Percentiles rank a stretch among this genome's conserved stretches.
Conservation (phyloP, 2,329 filamentous ascomycete genomes). For the Calonectria ilicicola region DNA sequence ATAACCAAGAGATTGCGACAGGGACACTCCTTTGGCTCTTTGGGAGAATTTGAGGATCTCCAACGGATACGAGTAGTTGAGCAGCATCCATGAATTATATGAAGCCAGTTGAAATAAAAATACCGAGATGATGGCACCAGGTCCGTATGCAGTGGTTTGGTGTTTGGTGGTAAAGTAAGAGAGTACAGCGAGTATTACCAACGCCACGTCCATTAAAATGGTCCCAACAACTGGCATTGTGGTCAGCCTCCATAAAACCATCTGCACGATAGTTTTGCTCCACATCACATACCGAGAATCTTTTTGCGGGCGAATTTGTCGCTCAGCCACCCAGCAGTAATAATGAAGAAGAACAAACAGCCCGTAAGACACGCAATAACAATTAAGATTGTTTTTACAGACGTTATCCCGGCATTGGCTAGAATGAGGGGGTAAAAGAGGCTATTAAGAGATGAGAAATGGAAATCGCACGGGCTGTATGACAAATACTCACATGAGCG, state of each 20-base stretch:
- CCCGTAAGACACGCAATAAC: background rate
- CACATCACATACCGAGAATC: background rate
- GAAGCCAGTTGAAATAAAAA: background rate
- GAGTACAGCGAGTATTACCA: background rate
- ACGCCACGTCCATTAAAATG: background rate
- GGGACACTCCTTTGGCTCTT: background rate
- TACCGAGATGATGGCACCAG: background rate
- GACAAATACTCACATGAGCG: background rate
- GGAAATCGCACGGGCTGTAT: too few species aligned
- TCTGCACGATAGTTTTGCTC: background rate
- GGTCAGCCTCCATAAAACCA: background rate
- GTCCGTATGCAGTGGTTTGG: background rate
- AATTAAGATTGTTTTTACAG: background rate
- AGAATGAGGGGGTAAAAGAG: background rate
- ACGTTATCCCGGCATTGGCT: background rate
- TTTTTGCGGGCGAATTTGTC: background rate
- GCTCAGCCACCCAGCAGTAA: background rate
- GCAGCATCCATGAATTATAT: background rate
- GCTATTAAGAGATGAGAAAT: background rate
- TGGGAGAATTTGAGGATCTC: background rate
- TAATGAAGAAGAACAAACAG: background rate
- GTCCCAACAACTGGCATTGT: background rate
- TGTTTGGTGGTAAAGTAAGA: background rate
- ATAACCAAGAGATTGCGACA: background rate
- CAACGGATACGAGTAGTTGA: background rate